Evolutionary conservation across 345 rosid species (phyloP).

Genomic region (Carallia pectinifolia): DNA sequence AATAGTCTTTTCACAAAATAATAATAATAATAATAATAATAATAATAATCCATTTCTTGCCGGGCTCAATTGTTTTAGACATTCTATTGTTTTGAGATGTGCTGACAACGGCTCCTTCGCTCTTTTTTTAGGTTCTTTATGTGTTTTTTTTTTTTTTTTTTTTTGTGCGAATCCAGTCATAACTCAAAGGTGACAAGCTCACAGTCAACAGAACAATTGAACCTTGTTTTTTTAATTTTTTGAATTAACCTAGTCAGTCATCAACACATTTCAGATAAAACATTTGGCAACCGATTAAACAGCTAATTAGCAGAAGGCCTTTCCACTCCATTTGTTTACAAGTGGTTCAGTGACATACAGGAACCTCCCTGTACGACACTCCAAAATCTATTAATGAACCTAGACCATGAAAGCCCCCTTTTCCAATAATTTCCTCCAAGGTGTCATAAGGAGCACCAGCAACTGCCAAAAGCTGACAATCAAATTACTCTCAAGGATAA

Average conservation of each 20-base stretch:
- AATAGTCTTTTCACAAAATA: too few relatives aligned
- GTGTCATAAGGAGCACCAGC: constrained; percentile 78
- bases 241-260: background rate
- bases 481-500: constrained; percentile 24
- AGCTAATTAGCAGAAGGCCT: constrained; percentile 4
- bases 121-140: too few relatives aligned
- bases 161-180: too few relatives aligned
- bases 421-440: constrained; percentile 64
- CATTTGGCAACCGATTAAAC: background rate
- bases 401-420: constrained; percentile 48
- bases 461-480: constrained; percentile 67
- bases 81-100: too few relatives aligned
- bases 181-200: background rate
- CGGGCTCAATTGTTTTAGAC: too few relatives aligned
- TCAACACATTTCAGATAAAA: constrained; percentile 1
- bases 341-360: too few relatives aligned
- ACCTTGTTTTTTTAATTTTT: background rate
- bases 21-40: too few relatives aligned
- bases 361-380: too few relatives aligned
- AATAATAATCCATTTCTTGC: too few relatives aligned
- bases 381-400: constrained; percentile 29
- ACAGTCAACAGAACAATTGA: background rate
- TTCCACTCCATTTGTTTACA: constrained; percentile 18
- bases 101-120: too few relatives aligned
- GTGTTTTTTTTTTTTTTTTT: too few relatives aligned